Base-by-base conservation (phyloP, 768 basidiomycete genomes). In the Ephemerocybe angulata region DNA sequence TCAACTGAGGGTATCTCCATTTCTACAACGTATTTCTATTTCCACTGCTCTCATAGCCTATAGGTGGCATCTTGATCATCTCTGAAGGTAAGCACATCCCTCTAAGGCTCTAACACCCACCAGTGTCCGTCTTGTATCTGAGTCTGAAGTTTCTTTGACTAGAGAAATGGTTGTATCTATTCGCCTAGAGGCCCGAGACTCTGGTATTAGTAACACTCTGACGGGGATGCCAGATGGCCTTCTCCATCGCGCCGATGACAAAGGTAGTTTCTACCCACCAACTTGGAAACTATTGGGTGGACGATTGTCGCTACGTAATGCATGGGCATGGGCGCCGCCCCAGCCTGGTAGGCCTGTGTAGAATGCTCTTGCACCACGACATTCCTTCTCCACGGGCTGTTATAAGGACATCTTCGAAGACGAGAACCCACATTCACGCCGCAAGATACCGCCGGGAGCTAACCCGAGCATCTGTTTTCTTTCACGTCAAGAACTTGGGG, bases 401-500 rank as follows among this genome's bases (percentile, higher is more conserved):
- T n/a, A n/a, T n/a, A n/a, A n/a, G n/a, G n/a, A n/a, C n/a, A n/a
- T n/a, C 22, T 48, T 55, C 54, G 30, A 55, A 49, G 28, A 41
- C 28, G 22, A 48, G 28, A 50, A 38, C 48, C 40, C 37, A 27
- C 50, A 50, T 43, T 8, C 53, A 54, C 54, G 54, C 54, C 54
- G 48, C 54, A n/a, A 55, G 54, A 50, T 55, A 48, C 54, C 54
- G 54, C 54, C 54, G 27, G 52, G 56, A 52, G 55, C 50, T 48
- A 48, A 48, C n/a, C 12, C 4, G 25, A 21, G 46, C 46, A 30
- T 48, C 46, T 48, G 11, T 27, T 62, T 44, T 51, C 55, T 61
- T 13, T 30, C 38, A 27, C 4, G 42, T 15, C 54, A 56, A 22
- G 52, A 52, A 24, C n/a, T n/a, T 30, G 25, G 4, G 22, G 10